Base-by-base conservation (phyloP, 495 filamentous ascomycete genomes). In the Hypoxylon intermedium region DNA sequence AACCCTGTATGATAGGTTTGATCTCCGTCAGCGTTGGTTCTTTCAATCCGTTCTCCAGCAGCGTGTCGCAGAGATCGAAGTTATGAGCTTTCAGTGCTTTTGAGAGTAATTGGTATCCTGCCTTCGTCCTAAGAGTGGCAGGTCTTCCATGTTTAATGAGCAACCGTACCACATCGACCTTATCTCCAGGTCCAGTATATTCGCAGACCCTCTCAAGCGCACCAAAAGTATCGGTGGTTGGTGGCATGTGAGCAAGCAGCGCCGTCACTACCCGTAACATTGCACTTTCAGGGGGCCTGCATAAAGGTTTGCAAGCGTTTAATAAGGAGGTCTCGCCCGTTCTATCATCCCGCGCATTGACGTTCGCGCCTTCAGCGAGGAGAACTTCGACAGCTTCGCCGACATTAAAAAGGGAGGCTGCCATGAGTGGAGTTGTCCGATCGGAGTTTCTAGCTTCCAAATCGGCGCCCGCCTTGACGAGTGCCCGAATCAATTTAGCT, bases 271-370 rank as follows among this genome's bases (percentile, higher is more conserved):
- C 62, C 7, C 40, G 24, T 7, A 53, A 42, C 46, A 40, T 53
- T 1, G 24, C 52, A 33, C 51, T 67, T 57, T 13, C 55, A 16
- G 47, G 68, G 37, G 28, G 42, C 43, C 2, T 62, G 53, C 43
- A 56, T 63, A 18, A 61, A 12, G 3, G 55, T 19, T 5, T 51
- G 19, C 53, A 58, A 15, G 75, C 71, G 9, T 38, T 60, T 11
- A 69, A 60, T 5, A 76, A 49, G 2, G 77, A 70, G 1, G 74
- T 76, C 21, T 65, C 49, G 9, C 71, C 72, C 1, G 20, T 45
- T 26, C 24, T 26, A 20, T 57, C 65, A 37, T 77, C 75, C 9
- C 5, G 31, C 4, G 54, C 45, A 7, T 74, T 57, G 3, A 74
- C 18, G 21, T 64, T 24, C 1, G 68, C 68, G 5, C 68, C 62